A percentile compares a stretch with the other conserved stretches of the same genome.
These are phyloP conservation scores for Verticillium longisporum DNA, from an alignment of 2,329 filamentous ascomycete species.

Conservation along the genomic window DNA sequence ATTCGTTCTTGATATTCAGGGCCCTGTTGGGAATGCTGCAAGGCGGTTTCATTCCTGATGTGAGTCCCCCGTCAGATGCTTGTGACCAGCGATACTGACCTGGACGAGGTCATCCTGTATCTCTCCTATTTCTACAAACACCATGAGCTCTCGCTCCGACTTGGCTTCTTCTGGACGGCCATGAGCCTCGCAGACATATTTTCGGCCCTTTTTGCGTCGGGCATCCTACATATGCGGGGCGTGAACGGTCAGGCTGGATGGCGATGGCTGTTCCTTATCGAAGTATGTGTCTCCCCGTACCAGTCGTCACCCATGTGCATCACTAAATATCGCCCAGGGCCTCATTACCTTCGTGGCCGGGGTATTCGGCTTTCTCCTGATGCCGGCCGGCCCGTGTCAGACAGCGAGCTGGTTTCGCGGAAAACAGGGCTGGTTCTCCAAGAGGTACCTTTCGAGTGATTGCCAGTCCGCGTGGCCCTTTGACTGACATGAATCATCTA, in stretches of 20 bases:
- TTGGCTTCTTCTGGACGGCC: constrained; percentile 34
- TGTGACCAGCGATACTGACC: background rate
- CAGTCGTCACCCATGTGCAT: too few relatives aligned
- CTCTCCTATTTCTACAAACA: constrained; percentile 38
- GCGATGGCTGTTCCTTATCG: constrained; percentile 50
- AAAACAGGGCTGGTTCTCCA: constrained; percentile 52
- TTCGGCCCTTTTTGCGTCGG: constrained; percentile 29
- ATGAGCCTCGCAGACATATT: constrained; percentile 32
- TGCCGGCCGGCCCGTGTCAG: constrained; percentile 45
- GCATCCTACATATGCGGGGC: constrained; percentile 32
- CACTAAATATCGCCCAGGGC: constrained; percentile 16
- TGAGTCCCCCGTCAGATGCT: constrained; percentile 5
- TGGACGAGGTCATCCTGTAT: constrained; percentile 26
- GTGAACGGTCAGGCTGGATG: constrained; percentile 27
- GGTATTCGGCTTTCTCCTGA: constrained; percentile 43
- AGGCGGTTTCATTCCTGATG: constrained; percentile 32
- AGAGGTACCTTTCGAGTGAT: constrained; percentile 22
- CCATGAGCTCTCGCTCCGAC: constrained; percentile 28
- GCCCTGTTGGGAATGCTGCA: constrained; percentile 26
- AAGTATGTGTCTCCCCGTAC: constrained; percentile 29
- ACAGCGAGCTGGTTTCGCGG: constrained; percentile 48
- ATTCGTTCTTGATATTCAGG: constrained; percentile 23
- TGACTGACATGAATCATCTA: constrained; percentile 3
- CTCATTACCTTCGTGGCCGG: constrained; percentile 40
- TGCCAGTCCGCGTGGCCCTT: too few relatives aligned